Percentiles rank a stretch among this genome's conserved stretches.
phyloP scores from a whole-genome alignment of 495 filamentous ascomycete species.

The Podospora tetraspora region DNA sequence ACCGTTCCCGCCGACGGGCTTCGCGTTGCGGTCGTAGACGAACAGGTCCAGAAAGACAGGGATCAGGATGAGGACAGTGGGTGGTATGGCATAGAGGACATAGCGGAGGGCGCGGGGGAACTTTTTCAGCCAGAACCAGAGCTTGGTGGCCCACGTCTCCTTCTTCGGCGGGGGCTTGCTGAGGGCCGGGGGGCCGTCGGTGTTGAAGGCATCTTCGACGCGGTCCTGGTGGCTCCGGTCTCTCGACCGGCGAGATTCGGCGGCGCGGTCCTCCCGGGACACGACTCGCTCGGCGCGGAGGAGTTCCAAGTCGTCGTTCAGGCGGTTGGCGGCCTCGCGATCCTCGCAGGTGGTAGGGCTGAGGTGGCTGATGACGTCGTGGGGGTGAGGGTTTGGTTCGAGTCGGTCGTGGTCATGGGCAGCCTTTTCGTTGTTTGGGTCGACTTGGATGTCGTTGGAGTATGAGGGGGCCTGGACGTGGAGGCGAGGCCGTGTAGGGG shows the following conservation, averaged over 20 bases:
- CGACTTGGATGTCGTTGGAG: conserved; percentile 10
- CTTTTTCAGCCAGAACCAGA: conserved; percentile 53
- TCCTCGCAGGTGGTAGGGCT: conserved; percentile 21
- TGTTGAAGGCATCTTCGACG: conserved; percentile 75
- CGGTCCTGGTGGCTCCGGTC: conserved; percentile 41
- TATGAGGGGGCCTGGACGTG: conserved; percentile 27
- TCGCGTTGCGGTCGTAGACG: conserved; percentile 41
- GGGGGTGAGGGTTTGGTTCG: conserved; percentile 18
- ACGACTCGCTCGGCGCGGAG: conserved; percentile 76
- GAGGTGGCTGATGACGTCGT: conserved; percentile 10
- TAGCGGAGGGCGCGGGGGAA: conserved; percentile 79
- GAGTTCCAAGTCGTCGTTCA: conserved; percentile 81
- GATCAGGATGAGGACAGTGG: conserved; percentile 68
- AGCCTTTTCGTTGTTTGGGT: conserved; percentile 9
- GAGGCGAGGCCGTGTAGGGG: conserved; percentile 15
- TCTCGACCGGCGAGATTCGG: conserved; percentile 33
- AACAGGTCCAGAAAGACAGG: conserved; percentile 75
- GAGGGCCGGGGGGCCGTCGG: conserved; percentile 42
- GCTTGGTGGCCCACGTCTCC: conserved; percentile 53
- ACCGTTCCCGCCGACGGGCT: conserved; percentile 57
- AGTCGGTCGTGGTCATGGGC: conserved; percentile 6
- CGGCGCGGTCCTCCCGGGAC: conserved; percentile 44
- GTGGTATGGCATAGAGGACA: conserved; percentile 76
- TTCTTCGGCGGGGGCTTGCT: conserved; percentile 54
- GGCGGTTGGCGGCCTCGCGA: conserved; percentile 60